phyloP scores from a whole-genome alignment of 768 basidiomycete species.

The Suillus occidentalis region DNA sequence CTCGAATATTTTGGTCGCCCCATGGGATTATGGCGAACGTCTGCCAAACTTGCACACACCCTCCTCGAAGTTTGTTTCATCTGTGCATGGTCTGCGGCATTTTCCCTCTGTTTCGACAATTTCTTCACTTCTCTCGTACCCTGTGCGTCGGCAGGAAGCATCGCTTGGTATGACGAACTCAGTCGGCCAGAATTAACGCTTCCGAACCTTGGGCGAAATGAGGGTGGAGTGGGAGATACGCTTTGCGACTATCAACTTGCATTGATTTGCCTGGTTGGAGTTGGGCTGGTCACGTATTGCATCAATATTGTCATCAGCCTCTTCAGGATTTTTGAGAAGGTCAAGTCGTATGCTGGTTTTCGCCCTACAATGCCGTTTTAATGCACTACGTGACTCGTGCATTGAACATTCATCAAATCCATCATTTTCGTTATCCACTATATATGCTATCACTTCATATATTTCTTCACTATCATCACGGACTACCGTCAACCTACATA shows the following conservation, averaged over 20 bases:
- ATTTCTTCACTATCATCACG: neutral
- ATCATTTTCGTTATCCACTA: neutral
- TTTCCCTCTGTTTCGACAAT: constrained; percentile 89
- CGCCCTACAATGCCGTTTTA: constrained; percentile 12
- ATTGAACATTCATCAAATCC: neutral
- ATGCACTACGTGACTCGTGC: neutral
- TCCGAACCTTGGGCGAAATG: constrained; percentile 38
- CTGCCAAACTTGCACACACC: constrained; percentile 82
- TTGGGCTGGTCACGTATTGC: constrained; percentile 79
- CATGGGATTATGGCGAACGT: constrained; percentile 89
- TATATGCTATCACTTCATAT: neutral
- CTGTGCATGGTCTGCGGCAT: constrained; percentile 89
- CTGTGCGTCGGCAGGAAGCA: constrained; percentile 60
- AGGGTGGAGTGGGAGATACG: constrained; percentile 49
- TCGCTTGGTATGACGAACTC: constrained; percentile 74
- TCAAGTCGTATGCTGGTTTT: constrained; percentile 64
- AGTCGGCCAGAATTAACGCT: constrained; percentile 38
- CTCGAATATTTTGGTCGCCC: constrained; percentile 93
- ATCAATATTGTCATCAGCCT: constrained; percentile 82
- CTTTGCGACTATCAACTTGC: constrained; percentile 78
- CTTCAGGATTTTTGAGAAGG: constrained; percentile 86
- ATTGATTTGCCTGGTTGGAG: constrained; percentile 74
- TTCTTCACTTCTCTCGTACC: constrained; percentile 85
- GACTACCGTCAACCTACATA: neutral
- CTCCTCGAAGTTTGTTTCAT: constrained; percentile 87